Evolutionary conservation across 73 alveolate species (phyloP), one percentile per base, ranked within the genome.

Genomic region (Paramecium caudatum): DNA sequence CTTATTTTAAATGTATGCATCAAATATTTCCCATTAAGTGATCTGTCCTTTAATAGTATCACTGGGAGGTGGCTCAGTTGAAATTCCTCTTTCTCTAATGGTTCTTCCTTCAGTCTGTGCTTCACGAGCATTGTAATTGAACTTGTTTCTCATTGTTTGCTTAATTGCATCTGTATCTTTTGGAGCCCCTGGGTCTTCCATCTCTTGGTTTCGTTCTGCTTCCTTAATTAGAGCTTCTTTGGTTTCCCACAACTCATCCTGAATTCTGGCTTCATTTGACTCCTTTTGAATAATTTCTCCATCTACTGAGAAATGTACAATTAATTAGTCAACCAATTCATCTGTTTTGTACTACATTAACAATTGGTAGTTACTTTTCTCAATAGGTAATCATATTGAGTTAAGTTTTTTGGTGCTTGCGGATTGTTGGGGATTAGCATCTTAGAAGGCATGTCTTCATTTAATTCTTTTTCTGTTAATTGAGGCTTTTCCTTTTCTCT

Each of bases 11-110:
- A 96, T 96, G 94, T 98, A 98, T 47, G 98, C 97, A 94, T 98
- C 99, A 80, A 97, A 98, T 93, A 98, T 96, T 94, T 95, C 99
- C 99, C 99, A 98, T 90, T 98, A 98, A 50, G 99, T 97, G 61
- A 98, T 98, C 74, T 95, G 95, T 16, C 97, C 96, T 46, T 94
- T 86, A 93, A 95, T 91, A 27, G 90, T 91, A 33, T 96, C 86
- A 47, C 94, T 83, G 61, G 98, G 99, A 19, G 99, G 99, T 12
- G 99, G 99, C 32, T 95, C 98, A 15, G 99, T 96, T 83, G 97
- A 94, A 48, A 95, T 92, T n/a, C 95, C 96, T 63, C 94, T 92
- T 55, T 96, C 99, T 86, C 97, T 95, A 23, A 97, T 50, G 45
- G 96, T 94, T 39, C 95, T 90, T 70, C 94, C 95, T 91, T 95